Evolutionary conservation across 1,284 basidiomycete species (phyloP).

Genomic region (Leccinum pachyderme): DNA sequence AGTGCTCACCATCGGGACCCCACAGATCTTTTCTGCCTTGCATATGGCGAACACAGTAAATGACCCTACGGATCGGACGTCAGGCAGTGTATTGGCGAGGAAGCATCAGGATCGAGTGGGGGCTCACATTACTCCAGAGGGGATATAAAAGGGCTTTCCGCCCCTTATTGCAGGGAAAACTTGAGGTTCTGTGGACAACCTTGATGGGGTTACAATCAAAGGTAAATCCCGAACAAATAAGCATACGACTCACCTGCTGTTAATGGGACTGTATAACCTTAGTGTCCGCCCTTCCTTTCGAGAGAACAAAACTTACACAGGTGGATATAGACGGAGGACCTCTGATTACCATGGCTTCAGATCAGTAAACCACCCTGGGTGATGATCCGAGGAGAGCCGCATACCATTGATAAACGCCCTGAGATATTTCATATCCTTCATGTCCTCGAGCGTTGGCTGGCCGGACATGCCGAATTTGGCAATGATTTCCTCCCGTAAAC

Average conservation of each 20-base stretch:
- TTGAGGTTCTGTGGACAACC: constrained; percentile 28
- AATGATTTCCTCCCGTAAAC: constrained; percentile 53
- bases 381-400: constrained; percentile 7
- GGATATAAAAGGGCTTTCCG: constrained; percentile 25
- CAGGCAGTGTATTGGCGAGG: background rate
- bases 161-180: constrained; percentile 23
- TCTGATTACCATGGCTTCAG: constrained; percentile 35
- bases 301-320: constrained; percentile 42
- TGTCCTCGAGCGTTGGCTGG: constrained; percentile 49
- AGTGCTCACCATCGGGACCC: constrained; percentile 37
- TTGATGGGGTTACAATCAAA: constrained; percentile 17
- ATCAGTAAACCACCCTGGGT: background rate
- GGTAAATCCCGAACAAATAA: background rate
- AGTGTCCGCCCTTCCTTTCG: background rate
- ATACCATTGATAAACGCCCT: constrained; percentile 58
- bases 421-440: constrained; percentile 55
- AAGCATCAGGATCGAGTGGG: background rate
- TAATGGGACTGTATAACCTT: constrained; percentile 40
- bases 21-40: constrained; percentile 37
- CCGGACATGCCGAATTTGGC: constrained; percentile 42
- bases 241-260: constrained; percentile 37
- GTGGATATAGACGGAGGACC: constrained; percentile 56
- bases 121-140: constrained; percentile 20
- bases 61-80: constrained; percentile 12
- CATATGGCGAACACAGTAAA: constrained; percentile 35